Conservation (phyloP, 495 filamentous ascomycete species). For the Xylaria venustula region DNA sequence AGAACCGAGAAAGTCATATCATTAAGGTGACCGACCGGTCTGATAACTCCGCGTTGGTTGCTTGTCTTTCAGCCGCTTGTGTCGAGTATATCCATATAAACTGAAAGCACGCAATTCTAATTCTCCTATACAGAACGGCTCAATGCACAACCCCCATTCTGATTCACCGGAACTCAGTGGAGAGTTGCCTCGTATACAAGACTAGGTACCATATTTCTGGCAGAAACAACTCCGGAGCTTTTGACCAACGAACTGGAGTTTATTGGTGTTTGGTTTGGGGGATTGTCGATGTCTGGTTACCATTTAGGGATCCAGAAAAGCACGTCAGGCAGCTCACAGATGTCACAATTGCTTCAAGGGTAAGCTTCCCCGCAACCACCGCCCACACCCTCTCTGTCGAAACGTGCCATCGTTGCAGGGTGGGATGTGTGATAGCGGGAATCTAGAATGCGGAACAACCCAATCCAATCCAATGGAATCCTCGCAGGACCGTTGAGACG, state of each 20-base stretch:
- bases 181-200: too few relatives aligned
- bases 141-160: too few relatives aligned
- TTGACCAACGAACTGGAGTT: too few relatives aligned
- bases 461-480: not conserved
- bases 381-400: not conserved
- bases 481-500: not conserved
- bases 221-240: too few relatives aligned
- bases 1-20: not conserved
- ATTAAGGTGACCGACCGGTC: not conserved
- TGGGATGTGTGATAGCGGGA: not conserved
- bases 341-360: constrained; percentile 1
- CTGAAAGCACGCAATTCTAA: too few relatives aligned
- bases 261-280: not conserved
- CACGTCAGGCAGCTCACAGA: constrained; percentile 8
- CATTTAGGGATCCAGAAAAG: not conserved
- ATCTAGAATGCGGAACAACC: not conserved
- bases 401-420: not conserved
- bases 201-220: too few relatives aligned
- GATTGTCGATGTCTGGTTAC: not conserved
- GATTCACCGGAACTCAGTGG: too few relatives aligned
- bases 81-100: not conserved
- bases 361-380: constrained; percentile 12
- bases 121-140: too few relatives aligned
- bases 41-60: too few relatives aligned
- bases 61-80: not conserved